phyloP scores from a whole-genome alignment of 352 stramenopile genomes.

The Phytophthora pini region DNA sequence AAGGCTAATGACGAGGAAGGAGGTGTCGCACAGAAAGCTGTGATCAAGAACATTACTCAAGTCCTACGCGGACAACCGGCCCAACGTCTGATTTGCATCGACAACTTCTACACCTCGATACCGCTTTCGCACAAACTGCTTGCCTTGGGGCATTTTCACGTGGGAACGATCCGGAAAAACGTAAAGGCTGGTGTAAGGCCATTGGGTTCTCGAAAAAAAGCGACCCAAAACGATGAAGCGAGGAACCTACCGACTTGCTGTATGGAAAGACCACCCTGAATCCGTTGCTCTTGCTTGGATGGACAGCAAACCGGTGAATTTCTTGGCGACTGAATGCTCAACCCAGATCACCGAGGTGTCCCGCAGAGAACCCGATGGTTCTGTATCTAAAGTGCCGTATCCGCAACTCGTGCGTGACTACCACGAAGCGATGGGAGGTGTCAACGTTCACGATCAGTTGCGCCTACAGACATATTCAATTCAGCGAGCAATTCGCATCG shows the following conservation, averaged over 20 bases:
- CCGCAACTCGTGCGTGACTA: background rate
- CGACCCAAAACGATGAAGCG: background rate
- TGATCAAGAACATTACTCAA: background rate
- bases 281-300: background rate
- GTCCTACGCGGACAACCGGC: background rate
- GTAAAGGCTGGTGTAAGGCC: background rate
- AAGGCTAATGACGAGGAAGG: background rate
- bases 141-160: background rate
- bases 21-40: background rate
- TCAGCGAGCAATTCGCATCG: background rate
- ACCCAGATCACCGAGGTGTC: background rate
- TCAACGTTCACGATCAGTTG: background rate
- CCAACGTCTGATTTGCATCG: background rate
- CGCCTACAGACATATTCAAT: background rate
- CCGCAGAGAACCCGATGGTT: background rate
- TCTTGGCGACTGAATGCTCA: background rate
- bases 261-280: background rate
- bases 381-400: background rate
- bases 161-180: background rate
- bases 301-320: background rate
- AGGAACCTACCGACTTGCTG: background rate
- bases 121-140: constrained; percentile 2
- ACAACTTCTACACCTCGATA: constrained; percentile 7
- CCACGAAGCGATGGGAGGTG: background rate
- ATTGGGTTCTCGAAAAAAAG: background rate